These are phyloP conservation scores for Candida montana DNA, from an alignment of 805 yeast species.

Conservation along the genomic window DNA sequence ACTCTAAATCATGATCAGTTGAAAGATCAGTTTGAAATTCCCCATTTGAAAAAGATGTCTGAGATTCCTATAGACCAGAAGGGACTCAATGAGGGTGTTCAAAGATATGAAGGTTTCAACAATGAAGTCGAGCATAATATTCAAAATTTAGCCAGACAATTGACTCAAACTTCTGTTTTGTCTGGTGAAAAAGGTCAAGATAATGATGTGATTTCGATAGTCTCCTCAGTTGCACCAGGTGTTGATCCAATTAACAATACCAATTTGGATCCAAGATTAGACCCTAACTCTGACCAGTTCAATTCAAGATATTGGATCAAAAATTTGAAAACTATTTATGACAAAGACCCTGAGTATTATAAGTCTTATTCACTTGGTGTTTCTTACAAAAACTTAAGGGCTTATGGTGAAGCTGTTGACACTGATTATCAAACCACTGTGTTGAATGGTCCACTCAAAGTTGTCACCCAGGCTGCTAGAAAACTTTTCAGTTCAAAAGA, in stretches of 20 bases:
- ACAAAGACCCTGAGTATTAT: conserved; percentile 51
- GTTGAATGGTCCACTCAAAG: conserved; percentile 32
- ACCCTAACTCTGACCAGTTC: conserved; percentile 53
- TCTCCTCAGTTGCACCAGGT: conserved; percentile 28
- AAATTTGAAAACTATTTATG: conserved; percentile 43
- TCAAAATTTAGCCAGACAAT: conserved; percentile 32
- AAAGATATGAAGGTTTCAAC: conserved; percentile 26
- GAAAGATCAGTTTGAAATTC: no score
- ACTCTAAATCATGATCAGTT: no score
- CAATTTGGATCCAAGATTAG: conserved; percentile 36
- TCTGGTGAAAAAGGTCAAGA: background rate
- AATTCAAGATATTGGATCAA: conserved; percentile 52
- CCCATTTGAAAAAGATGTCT: background rate
- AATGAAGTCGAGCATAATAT: conserved; percentile 26
- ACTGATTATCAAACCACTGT: conserved; percentile 62
- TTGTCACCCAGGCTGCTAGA: conserved; percentile 11
- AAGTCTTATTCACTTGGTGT: conserved; percentile 51
- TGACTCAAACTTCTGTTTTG: conserved; percentile 22
- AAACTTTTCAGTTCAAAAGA: conserved; percentile 9
- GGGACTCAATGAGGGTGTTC: background rate
- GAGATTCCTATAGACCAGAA: background rate
- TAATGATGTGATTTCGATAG: conserved; percentile 2
- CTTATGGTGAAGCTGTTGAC: conserved; percentile 50
- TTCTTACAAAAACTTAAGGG: conserved; percentile 50
- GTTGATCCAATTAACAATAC: conserved; percentile 25